Percentiles rank a stretch among this genome's conserved stretches.
phyloP scores from a whole-genome alignment of 2,329 filamentous ascomycete genomes.

The Cladophialophora bantiana region DNA sequence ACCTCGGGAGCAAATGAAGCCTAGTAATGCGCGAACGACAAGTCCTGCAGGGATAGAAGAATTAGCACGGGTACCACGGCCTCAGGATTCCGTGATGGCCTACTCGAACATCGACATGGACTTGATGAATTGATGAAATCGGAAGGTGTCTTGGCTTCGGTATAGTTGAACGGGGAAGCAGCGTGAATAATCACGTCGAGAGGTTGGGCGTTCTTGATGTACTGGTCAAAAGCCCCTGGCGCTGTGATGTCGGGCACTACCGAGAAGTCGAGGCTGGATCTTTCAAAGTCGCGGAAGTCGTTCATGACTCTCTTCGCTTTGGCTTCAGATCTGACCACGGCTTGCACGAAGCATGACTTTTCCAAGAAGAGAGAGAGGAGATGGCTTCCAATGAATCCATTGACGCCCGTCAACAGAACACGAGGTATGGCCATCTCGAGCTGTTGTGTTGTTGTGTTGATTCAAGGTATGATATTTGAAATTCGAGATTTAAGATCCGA shows the following conservation, averaged over 20 bases:
- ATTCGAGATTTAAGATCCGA: neutral
- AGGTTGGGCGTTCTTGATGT: slow-evolving; percentile 64
- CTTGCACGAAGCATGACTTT: slow-evolving; percentile 17
- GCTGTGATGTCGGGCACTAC: slow-evolving; percentile 44
- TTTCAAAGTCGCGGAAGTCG: slow-evolving; percentile 24
- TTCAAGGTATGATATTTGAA: neutral
- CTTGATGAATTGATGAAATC: slow-evolving; percentile 63
- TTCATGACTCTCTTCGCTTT: slow-evolving; percentile 39
- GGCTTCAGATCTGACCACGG: slow-evolving; percentile 39
- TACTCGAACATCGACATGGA: slow-evolving; percentile 31
- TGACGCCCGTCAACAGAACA: slow-evolving; percentile 12
- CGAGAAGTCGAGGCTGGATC: slow-evolving; percentile 38
- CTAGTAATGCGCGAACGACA: slow-evolving; percentile 26
- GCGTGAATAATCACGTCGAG: slow-evolving; percentile 79
- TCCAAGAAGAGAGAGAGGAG: slow-evolving; percentile 14
- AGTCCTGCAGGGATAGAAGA: slow-evolving; percentile 16
- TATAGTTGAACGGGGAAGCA: slow-evolving; percentile 75
- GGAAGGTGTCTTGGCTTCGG: slow-evolving; percentile 72
- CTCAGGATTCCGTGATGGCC: neutral
- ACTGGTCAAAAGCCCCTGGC: slow-evolving; percentile 48
- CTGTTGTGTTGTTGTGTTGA: neutral
- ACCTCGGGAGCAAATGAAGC: slow-evolving; percentile 22
- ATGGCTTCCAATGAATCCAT: slow-evolving; percentile 15
- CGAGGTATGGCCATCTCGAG: slow-evolving; percentile 6
- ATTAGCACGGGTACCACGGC: neutral